Conservation (phyloP, 176 grass and related monocot genomes). For the Puya raimondii region DNA sequence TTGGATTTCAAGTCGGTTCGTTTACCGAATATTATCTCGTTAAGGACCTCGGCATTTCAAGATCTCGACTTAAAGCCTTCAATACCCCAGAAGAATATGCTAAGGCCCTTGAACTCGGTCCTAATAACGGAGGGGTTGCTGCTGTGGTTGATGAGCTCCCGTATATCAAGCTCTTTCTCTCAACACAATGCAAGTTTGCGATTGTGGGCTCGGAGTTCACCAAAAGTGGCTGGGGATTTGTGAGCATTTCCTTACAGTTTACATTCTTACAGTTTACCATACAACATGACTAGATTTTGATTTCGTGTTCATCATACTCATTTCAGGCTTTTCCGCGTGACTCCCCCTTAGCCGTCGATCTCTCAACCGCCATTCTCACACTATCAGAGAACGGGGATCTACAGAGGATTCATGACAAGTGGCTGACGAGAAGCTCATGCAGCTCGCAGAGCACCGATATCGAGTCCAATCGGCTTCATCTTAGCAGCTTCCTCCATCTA, state of each 20-base stretch:
- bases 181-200: conserved; percentile 26
- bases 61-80: conserved; percentile 49
- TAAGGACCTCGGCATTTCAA: conserved; percentile 48
- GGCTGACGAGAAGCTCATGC: conserved; percentile 30
- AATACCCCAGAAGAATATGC: conserved; percentile 33
- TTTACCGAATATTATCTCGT: conserved; percentile 61
- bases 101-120: conserved; percentile 46
- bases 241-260: conserved; percentile 21
- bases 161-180: conserved; percentile 55
- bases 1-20: conserved; percentile 60
- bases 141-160: conserved; percentile 60
- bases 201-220: conserved; percentile 75
- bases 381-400: conserved; percentile 87
- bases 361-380: conserved; percentile 70
- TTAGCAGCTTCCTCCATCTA: conserved; percentile 60
- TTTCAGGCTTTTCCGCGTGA: conserved; percentile 61
- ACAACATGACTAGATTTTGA: not conserved
- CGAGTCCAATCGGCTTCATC: conserved; percentile 36
- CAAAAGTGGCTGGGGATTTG: conserved; percentile 80
- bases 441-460: conserved; percentile 17
- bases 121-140: conserved; percentile 46
- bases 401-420: conserved; percentile 69
- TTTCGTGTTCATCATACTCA: not conserved
- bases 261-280: no score
- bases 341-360: conserved; percentile 55